Evolutionary conservation across 371 early-diverging fungal species (phyloP), one percentile per base, ranked within the genome.

Genomic region (Parasitella parasitica): DNA sequence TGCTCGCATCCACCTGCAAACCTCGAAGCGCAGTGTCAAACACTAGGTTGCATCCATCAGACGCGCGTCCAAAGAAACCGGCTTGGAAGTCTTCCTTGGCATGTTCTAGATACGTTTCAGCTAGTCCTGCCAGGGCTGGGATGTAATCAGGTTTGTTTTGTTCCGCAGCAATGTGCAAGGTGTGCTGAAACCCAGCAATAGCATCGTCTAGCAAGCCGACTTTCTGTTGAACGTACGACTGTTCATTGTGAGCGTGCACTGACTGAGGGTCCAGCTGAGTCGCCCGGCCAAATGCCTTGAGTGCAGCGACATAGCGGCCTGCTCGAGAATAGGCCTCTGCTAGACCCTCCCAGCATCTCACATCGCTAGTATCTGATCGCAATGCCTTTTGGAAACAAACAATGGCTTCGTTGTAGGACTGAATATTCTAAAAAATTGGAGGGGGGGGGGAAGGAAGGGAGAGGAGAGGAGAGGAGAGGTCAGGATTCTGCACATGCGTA

Each of bases 311-410:
- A 70, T 86, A 91, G 26, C 95, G 89, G 4, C 97, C 97, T 57
- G 91, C 91, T 24, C 81, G 78, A n/a, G 83, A 69, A 66, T 97
- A 97, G 0, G 91, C 86, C 63, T 94, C 94, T 9, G 89, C 95
- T 26, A 97, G 80, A 4, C 93, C 94, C 66, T 91, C 89, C 96
- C 96, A 97, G 37, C 87, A 87, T 24, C 72, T 66, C 0, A 81
- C 62, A 66, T 91, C 86, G 12, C 83, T 78, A 20, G 88, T 74
- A 57, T 92, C 88, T 1, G 84, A 73, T 12, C 93, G 86, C 43
- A 97, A 72, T 0, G 92, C 87, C 20, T 83, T 87, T 76, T 95
- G 96, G 67, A 97, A 93, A n/a, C 87, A 81, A 6, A 73, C 71
- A 36, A 92, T 91, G 0, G 96, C 92, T 6, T 87, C 86, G 11